Evolutionary conservation across 257 asterid species (phyloP), one percentile per base, ranked within the genome.

Genomic region (Echium plantagineum): DNA sequence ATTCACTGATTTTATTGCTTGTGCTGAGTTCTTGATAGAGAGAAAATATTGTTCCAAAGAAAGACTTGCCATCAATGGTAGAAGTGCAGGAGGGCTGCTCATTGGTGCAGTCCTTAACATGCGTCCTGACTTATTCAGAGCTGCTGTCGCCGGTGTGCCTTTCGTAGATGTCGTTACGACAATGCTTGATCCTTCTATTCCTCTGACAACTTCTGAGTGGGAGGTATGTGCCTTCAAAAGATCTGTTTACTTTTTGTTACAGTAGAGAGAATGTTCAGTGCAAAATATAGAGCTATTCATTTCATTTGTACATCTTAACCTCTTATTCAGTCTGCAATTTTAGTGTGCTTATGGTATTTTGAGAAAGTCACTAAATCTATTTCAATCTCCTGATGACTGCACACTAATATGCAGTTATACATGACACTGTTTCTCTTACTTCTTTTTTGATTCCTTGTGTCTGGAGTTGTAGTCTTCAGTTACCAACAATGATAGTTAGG

Each of bases 141-240:
- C 82, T 56, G 98, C 89, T 69, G 87, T 91, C 38, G 90, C 88
- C 77, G 98, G 94, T 71, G 98, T 91, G 28, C 96, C 98, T 72
- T 88, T 91, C 74, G 85, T 91, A 59, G 98, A 91, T 81, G 94
- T 76, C 60, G 65, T 91, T 71, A 91, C 98, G 32, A 91, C 98
- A 35, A 91, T 91, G 95, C 96, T 91, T 57, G 98, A 88, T 80
- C 96, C 95, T 54, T 82, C 94, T 66, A 88, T 91, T 73, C 98
- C 98, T 71, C 91, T 91, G 47, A 91, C 98, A 62, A 91, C 96
- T 60, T 84, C 96, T 47, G 98, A 91, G 75, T 91, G 98, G 98
- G 94, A 85, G 98, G 98, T 88, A 46, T 72, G 87, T 66, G 66
- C 72, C 58, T 51, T 1, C 63, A 51, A 21, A 4, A 15, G 2